Evolutionary conservation across 257 asterid genomes (phyloP).

Genomic region (Haberlea rhodopensis): DNA sequence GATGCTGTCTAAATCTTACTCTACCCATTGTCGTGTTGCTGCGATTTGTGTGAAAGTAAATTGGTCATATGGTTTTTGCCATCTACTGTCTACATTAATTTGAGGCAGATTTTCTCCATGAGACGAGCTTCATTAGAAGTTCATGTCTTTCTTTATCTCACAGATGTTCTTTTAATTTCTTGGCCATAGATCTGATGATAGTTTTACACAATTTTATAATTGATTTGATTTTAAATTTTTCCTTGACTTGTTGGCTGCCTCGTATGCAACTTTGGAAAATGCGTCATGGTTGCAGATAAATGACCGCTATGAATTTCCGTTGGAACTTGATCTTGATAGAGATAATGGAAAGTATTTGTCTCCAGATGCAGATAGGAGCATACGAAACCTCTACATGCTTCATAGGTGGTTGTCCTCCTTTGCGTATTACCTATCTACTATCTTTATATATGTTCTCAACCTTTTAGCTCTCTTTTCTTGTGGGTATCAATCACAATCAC

Average conservation of each 20-base stretch:
- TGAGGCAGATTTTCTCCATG: conserved; percentile 7
- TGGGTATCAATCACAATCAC: not conserved
- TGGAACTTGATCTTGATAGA: conserved; percentile 94
- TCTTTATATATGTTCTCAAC: conserved; percentile 1
- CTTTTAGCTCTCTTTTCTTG: not conserved
- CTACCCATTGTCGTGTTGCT: conserved; percentile 4
- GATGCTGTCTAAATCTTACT: conserved; percentile 4
- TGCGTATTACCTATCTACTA: not conserved
- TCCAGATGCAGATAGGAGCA: conserved; percentile 90
- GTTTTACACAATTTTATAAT: not conserved
- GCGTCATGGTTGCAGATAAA: conserved; percentile 64
- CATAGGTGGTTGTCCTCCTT: too few relatives aligned
- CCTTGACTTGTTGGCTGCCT: not conserved
- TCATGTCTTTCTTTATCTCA: not conserved
- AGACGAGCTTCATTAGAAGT: conserved; percentile 13
- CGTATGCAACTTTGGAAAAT: conserved; percentile 15
- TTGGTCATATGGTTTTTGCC: conserved; percentile 5
- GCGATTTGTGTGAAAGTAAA: conserved; percentile 10
- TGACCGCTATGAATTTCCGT: conserved; percentile 94
- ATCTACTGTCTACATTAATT: conserved; percentile 6
- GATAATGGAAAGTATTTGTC: conserved; percentile 89
- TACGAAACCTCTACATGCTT: conserved; percentile 84
- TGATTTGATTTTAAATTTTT: conserved; percentile 3
- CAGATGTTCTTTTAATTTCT: not conserved
- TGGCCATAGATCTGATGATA: not conserved